Evolutionary conservation across 768 basidiomycete species (phyloP).

Genomic region (Lactarius psammicola): DNA sequence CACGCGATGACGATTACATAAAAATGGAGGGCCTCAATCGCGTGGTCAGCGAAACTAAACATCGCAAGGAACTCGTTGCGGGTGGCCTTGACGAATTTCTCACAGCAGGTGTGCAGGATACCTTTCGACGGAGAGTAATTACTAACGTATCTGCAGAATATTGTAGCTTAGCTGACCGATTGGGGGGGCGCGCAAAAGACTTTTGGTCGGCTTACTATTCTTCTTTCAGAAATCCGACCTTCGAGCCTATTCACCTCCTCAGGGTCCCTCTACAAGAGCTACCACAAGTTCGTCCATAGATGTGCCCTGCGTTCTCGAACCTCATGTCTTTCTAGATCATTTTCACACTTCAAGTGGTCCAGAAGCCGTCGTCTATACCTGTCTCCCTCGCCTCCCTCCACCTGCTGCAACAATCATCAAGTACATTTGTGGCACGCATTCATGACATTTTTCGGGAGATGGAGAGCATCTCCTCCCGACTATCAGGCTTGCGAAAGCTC

Average conservation of each 20-base stretch:
- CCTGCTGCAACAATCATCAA: slow-evolving; percentile 53
- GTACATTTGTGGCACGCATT: slow-evolving; percentile 48
- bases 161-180: slow-evolving; percentile 18
- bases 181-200: slow-evolving; percentile 18
- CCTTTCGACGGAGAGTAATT: slow-evolving; percentile 31
- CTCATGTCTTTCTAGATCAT: slow-evolving; percentile 18
- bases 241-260: slow-evolving; percentile 8
- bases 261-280: slow-evolving; percentile 14
- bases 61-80: slow-evolving; percentile 75
- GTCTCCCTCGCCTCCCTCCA: slow-evolving; percentile 38
- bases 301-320: neutral
- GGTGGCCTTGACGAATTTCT: slow-evolving; percentile 44
- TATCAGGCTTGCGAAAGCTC: slow-evolving; percentile 54
- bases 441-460: slow-evolving; percentile 52
- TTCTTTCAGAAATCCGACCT: neutral
- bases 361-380: slow-evolving; percentile 28
- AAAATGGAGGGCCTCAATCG: slow-evolving; percentile 65
- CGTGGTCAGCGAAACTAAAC: slow-evolving; percentile 47
- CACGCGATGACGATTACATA: slow-evolving; percentile 58
- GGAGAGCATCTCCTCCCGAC: slow-evolving; percentile 52
- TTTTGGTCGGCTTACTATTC: slow-evolving; percentile 6
- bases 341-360: slow-evolving; percentile 29
- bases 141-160: slow-evolving; percentile 14
- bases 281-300: slow-evolving; percentile 20
- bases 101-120: slow-evolving; percentile 38